Evolutionary conservation across 805 yeast genomes (phyloP).

Genomic region (Candida ipomoeae): DNA sequence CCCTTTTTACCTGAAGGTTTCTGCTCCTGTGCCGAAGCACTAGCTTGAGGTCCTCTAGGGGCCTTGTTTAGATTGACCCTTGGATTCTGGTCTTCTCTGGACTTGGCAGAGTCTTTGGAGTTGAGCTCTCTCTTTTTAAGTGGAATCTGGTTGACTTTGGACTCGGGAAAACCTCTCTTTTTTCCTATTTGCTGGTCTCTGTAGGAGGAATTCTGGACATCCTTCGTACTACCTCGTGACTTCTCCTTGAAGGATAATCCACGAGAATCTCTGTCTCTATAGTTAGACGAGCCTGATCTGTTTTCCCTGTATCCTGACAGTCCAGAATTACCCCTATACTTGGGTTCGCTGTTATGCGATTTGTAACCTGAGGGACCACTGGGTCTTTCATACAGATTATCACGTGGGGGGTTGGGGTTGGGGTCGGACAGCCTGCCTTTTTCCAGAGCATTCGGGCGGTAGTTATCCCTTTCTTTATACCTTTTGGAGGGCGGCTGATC

Average conservation of each 20-base stretch:
- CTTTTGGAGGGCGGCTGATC: slow-evolving; percentile 10
- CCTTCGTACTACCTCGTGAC: background rate
- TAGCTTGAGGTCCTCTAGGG: background rate
- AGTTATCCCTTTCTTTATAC: slow-evolving; percentile 16
- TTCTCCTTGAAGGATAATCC: background rate
- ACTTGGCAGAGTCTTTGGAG: background rate
- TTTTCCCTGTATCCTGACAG: background rate
- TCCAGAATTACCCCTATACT: background rate
- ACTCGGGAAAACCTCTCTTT: slow-evolving; percentile 7
- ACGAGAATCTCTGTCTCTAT: slow-evolving; percentile 1
- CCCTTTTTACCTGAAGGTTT: background rate
- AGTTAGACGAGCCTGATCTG: background rate
- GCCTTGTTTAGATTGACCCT: background rate
- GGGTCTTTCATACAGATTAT: slow-evolving; percentile 10
- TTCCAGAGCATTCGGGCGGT: slow-evolving; percentile 12
- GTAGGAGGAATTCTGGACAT: slow-evolving; percentile 1
- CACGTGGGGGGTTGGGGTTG: background rate
- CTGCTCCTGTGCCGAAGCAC: background rate
- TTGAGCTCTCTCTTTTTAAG: slow-evolving; percentile 10
- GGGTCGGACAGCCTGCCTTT: background rate
- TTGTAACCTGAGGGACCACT: slow-evolving; percentile 15
- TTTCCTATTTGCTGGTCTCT: background rate
- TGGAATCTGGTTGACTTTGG: slow-evolving; percentile 1
- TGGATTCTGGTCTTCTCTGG: background rate
- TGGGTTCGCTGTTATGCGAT: background rate